phyloP scores from a whole-genome alignment of 108 stramenopile species.

The Mediolabrus comicus region DNA sequence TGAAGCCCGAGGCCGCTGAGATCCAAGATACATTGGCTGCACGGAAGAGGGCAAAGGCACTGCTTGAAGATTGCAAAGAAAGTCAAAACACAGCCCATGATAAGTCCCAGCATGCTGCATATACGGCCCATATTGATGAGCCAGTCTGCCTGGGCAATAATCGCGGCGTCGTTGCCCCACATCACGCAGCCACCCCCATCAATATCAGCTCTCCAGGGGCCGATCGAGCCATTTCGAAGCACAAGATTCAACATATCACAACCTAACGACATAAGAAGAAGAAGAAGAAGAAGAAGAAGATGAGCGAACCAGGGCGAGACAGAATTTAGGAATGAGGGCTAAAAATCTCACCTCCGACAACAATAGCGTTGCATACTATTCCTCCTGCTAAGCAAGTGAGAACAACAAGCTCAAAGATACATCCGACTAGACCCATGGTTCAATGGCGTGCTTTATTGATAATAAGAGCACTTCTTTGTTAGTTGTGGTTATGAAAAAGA shows the following conservation, averaged over 20 bases:
- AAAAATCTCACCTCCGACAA: not conserved
- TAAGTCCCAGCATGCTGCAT: conserved; percentile 4
- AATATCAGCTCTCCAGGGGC: not conserved
- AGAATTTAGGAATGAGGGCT: not conserved
- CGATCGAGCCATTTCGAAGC: not conserved
- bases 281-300: not conserved
- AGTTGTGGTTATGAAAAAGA: too few relatives aligned
- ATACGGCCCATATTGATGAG: not conserved
- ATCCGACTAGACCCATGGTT: conserved; percentile 15
- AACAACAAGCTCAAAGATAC: conserved; percentile 20
- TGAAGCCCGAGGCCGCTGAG: conserved; percentile 7
- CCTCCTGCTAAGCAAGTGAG: conserved; percentile 11
- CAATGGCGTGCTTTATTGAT: not conserved
- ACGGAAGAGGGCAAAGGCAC: conserved; percentile 32
- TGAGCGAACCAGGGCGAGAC: too few relatives aligned
- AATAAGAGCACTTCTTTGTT: not conserved
- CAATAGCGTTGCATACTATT: not conserved
- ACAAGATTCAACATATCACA: not conserved
- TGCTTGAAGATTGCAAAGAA: conserved; percentile 36
- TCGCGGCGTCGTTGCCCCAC: not conserved
- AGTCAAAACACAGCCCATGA: conserved; percentile 23
- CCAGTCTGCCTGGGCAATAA: not conserved
- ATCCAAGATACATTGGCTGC: conserved; percentile 18
- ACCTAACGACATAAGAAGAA: not conserved
- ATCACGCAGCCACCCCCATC: not conserved